Evolutionary conservation across 345 rosid species (phyloP).

Genomic region (Microcos paniculata): DNA sequence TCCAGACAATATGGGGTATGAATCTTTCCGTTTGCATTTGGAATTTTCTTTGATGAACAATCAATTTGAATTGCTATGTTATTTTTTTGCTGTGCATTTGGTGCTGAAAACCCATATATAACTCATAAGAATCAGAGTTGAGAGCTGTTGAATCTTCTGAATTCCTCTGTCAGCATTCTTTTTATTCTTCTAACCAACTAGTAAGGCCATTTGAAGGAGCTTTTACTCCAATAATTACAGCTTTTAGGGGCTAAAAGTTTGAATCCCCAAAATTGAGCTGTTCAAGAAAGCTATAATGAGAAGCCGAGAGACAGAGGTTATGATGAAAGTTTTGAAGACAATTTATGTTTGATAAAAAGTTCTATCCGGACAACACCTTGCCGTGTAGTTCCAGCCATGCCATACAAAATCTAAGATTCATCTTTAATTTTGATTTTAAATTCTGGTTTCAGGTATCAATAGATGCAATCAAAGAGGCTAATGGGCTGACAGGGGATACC

Average conservation of each 20-base stretch:
- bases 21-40: background rate
- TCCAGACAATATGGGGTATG: constrained; percentile 34
- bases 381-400: background rate
- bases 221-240: background rate
- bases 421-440: background rate
- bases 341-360: background rate
- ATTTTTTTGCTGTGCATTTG: background rate
- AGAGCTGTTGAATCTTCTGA: background rate
- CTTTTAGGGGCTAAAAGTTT: background rate
- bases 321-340: background rate
- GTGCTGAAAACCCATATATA: background rate
- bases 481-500: constrained; percentile 35
- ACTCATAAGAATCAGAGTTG: background rate
- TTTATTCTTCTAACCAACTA: background rate
- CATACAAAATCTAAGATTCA: background rate
- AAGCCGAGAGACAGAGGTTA: background rate
- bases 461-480: constrained; percentile 38
- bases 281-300: background rate
- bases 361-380: background rate
- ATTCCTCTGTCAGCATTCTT: background rate
- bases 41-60: background rate
- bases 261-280: too few relatives aligned
- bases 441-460: constrained; percentile 26
- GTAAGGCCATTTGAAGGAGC: background rate
- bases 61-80: background rate